Evolutionary conservation across 2,329 filamentous ascomycete genomes (phyloP).

Genomic region (Dothideomycetes sp.): DNA sequence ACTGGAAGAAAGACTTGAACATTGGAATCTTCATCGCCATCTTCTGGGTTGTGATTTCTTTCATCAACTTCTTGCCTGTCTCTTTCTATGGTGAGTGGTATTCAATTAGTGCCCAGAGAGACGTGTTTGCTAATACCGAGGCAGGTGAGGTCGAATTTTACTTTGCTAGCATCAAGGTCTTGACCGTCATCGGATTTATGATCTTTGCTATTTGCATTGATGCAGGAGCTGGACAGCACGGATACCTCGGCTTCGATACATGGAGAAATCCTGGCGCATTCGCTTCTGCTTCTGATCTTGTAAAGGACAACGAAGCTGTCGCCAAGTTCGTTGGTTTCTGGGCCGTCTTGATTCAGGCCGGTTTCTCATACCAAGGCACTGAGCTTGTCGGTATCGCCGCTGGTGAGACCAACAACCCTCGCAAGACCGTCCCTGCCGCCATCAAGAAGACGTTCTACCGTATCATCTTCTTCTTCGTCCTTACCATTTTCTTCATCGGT

Average conservation of each 20-base stretch:
- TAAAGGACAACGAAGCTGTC: conserved; percentile 21
- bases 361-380: conserved; percentile 49
- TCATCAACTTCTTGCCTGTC: conserved; percentile 42
- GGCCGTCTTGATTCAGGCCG: conserved; percentile 47
- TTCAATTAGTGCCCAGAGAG: too few relatives aligned
- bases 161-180: conserved; percentile 44
- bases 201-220: conserved; percentile 34
- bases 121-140: too few relatives aligned
- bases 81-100: conserved; percentile 43
- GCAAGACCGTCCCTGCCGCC: conserved; percentile 34
- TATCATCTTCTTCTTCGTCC: conserved; percentile 29
- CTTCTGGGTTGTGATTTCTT: conserved; percentile 31
- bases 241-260: conserved; percentile 53
- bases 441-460: conserved; percentile 31
- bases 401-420: conserved; percentile 43
- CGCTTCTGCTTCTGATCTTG: conserved; percentile 21
- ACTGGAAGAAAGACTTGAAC: conserved; percentile 33
- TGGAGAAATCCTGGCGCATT: conserved; percentile 34
- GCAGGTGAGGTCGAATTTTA: conserved; percentile 49
- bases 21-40: conserved; percentile 30
- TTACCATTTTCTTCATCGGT: conserved; percentile 29
- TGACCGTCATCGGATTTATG: conserved; percentile 41
- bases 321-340: conserved; percentile 41
- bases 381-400: conserved; percentile 46
- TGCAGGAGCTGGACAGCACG: conserved; percentile 37